Evolutionary conservation across 805 yeast genomes (phyloP), one percentile per base, ranked within the genome.

Genomic region (Saturnispora bothae): DNA sequence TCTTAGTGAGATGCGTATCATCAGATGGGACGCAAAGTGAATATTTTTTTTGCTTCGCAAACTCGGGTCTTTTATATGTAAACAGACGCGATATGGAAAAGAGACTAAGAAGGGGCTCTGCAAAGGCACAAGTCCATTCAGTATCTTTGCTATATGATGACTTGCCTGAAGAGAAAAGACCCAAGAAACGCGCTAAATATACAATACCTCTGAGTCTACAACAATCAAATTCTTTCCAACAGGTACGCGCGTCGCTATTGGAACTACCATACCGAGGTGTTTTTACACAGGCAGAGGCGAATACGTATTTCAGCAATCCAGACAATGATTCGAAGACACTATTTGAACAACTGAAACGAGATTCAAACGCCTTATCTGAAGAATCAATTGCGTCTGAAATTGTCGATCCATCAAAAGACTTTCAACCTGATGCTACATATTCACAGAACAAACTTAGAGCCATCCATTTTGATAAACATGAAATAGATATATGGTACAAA

Each of bases 401-500:
- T 6, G 26, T 21, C 5, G 26, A 29, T 13, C 36, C 33, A 3
- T 20, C 36, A 5, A 9, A 12, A 4, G 33, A 22, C 23, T 14
- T 20, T 17, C 34, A 15, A 13, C 15, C 28, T 5, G 25, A 32
- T 8, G 15, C 40, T 3, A 18, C 31, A 13, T 36, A 32, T 26
- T 42, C 42, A 2, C 31, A 14, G 9, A 40, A 42, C 31, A 43
- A 40, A 32, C 20, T 45, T 15, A 33, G 42, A 19, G 32, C 32
- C 2, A 45, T 45, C 18, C 85, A 78, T 48, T 76, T 88, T 46
- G 73, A 85, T 26, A 69, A 70, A 31, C 73, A 61, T 55, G 86
- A 81, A 53, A 83, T 92, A 20, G 82, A 80, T 43, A 83, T 96
- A 0, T 85, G 96, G 95, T 88, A 83, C 57, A 73, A 83, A 3